Percentiles rank a stretch among this genome's conserved stretches.
Conservation (phyloP, 2,329 filamentous ascomycete species). For the Diaporthe longicolla region DNA sequence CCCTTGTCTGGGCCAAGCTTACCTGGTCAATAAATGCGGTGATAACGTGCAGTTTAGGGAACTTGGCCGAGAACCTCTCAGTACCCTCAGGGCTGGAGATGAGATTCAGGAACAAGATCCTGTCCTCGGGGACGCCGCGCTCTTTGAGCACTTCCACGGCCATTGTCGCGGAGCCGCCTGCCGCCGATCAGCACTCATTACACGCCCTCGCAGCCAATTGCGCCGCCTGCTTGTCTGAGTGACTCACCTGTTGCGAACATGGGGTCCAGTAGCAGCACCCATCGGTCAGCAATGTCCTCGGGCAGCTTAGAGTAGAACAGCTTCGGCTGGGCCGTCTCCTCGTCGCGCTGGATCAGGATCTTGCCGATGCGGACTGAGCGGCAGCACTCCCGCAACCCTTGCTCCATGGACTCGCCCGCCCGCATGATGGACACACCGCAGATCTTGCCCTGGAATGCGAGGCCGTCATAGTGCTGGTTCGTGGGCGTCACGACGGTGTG, state of each 20-base stretch:
- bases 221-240: neutral
- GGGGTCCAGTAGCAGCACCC: slow-evolving; percentile 95
- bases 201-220: neutral
- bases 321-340: slow-evolving; percentile 92
- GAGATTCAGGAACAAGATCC: slow-evolving; percentile 95
- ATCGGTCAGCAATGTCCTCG: slow-evolving; percentile 90
- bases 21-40: slow-evolving; percentile 94
- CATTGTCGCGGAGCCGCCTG: slow-evolving; percentile 96
- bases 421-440: slow-evolving; percentile 99
- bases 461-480: slow-evolving; percentile 87
- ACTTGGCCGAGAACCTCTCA: slow-evolving; percentile 88
- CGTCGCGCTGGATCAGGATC: slow-evolving; percentile 97
- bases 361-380: slow-evolving; percentile 98
- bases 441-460: slow-evolving; percentile 97
- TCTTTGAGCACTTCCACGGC: slow-evolving; percentile 93
- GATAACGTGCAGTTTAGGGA: slow-evolving; percentile 90
- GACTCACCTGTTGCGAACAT: slow-evolving; percentile 95
- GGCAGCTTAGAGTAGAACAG: slow-evolving; percentile 99
- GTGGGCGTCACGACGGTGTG: slow-evolving; percentile 93
- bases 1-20: slow-evolving; percentile 46
- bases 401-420: slow-evolving; percentile 98
- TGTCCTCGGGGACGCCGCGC: slow-evolving; percentile 92
- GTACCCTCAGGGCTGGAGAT: slow-evolving; percentile 98
- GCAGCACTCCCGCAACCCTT: slow-evolving; percentile 95
- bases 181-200: slow-evolving; percentile 24